These are phyloP conservation scores for Sutorius eximius DNA, from an alignment of 1,284 basidiomycete species.

Conservation along the genomic window DNA sequence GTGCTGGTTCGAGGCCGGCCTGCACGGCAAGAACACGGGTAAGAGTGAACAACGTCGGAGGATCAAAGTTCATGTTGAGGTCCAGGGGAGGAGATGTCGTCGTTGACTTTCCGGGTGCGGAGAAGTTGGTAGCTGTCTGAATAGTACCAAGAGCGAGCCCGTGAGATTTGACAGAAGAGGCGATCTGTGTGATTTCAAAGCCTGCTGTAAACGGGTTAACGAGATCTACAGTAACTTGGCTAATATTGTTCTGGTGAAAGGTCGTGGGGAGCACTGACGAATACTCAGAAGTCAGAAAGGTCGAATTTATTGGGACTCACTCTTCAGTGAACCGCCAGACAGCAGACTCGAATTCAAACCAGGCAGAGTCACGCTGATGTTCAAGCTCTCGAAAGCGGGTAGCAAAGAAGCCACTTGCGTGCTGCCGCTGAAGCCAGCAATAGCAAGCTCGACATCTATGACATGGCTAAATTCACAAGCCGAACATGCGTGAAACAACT, in stretches of 20 bases:
- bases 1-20: conserved; percentile 60
- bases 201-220: conserved; percentile 69
- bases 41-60: conserved; percentile 69
- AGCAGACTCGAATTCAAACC: conserved; percentile 62
- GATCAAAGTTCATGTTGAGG: conserved; percentile 72
- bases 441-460: conserved; percentile 52
- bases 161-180: conserved; percentile 63
- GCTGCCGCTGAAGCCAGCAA: conserved; percentile 61
- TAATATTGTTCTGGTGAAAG: conserved; percentile 62
- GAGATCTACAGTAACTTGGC: conserved; percentile 64
- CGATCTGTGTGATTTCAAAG: conserved; percentile 61
- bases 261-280: conserved; percentile 64
- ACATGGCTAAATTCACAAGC: background rate
- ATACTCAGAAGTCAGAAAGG: conserved; percentile 6
- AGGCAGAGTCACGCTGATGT: conserved; percentile 61
- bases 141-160: conserved; percentile 70
- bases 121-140: conserved; percentile 55
- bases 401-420: conserved; percentile 61
- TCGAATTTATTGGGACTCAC: conserved; percentile 33
- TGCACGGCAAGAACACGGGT: conserved; percentile 66
- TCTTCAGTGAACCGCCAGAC: conserved; percentile 53
- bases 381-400: conserved; percentile 63
- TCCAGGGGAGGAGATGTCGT: conserved; percentile 61
- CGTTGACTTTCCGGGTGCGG: conserved; percentile 51
- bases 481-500: conserved; percentile 9